Evolutionary conservation across 148 eudicot genomes (phyloP), one percentile per base, ranked within the genome.

Genomic region (Limonium bicolor): DNA sequence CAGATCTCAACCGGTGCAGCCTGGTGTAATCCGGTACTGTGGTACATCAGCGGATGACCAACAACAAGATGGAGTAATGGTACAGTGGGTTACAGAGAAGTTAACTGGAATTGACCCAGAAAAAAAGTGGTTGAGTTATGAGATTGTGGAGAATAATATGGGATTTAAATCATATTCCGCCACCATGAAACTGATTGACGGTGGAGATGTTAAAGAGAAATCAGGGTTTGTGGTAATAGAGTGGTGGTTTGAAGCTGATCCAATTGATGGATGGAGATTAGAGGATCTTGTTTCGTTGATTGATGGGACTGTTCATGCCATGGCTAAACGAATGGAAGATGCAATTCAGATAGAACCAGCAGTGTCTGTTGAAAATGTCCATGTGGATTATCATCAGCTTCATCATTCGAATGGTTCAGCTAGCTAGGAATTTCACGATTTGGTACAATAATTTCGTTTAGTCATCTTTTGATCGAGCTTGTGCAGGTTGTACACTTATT

Each of bases 21-120:
- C n/a, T n/a, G n/a, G n/a, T n/a, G n/a, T n/a, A 15, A 43, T 78
- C 41, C 53, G 86, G 25, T 68, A 71, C 64, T 70, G 74, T 42
- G 65, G 55, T 5, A 21, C 48, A 12, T 29, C 50, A 20, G 19
- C 35, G 0, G 62, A 27, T 27, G 51, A 18, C 6, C 25, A 42
- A 60, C 1, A 80, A 77, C 39, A 69, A 46, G 44, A 52, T 77
- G 39, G n/a, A n/a, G n/a, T n/a, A n/a, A n/a, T n/a, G n/a, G n/a
- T n/a, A n/a, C n/a, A 51, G 47, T 78, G 65, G 66, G 72, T 50
- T 20, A 64, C 15, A 21, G 41, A 36, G 41, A 36, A 21, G 41
- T 21, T 36, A 10, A 36, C 19, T 15, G 5, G 20, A 15, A 15
- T 36, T 15, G 41, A 36, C 20, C 20, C 17, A 8, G 2, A 12